Base-by-base conservation (phyloP, 495 filamentous ascomycete species). In the Aspergillus avenaceus region DNA sequence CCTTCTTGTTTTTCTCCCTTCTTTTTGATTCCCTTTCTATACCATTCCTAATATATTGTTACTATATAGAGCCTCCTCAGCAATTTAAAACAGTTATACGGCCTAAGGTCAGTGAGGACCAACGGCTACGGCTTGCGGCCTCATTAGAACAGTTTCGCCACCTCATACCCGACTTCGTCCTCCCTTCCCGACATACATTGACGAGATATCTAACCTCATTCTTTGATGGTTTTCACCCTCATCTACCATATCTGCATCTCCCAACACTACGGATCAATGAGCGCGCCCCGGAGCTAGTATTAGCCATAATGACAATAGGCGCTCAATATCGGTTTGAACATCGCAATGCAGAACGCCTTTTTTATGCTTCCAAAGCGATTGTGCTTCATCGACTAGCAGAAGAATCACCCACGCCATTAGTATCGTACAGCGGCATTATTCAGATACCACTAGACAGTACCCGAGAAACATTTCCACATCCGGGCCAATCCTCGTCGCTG, bases 281-380 rank as follows among this genome's bases (percentile, higher is more conserved):
- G 22, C 64, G 53, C 23, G 52, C 66, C 8, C 60, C 66, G 14
- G 66, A 70, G 42, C 45, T 70, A 8, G 49, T 62, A 12, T 48
- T 70, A 31, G 66, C 60, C 1, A 60, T 70, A 4, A 63, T 66
- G 58, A 70, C 66, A 3, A 60, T 70, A 21, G 66, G 66, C 5
- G 66, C 66, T 25, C 66, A 70, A 28, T 70, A 70, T 55, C 63
- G 66, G 24, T 67, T 67, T 44, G 66, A 70, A 37, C 66, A 66
- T 40, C 61, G 55, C 40, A 70, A 67, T 40, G 65, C 67, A 1
- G 63, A 70, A 36, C 53, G 58, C 32, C 53, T 72, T 7, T 70
- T 70, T 41, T 50, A 65, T 47, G 65, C 66, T 22, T 62, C 63
- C 11, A 70, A 70, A 43, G 60, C 66, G 1, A 56, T 70, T 23